These are phyloP conservation scores for Talaromyces sp. DNA, from an alignment of 2,329 filamentous ascomycete genomes.

Conservation along the genomic window DNA sequence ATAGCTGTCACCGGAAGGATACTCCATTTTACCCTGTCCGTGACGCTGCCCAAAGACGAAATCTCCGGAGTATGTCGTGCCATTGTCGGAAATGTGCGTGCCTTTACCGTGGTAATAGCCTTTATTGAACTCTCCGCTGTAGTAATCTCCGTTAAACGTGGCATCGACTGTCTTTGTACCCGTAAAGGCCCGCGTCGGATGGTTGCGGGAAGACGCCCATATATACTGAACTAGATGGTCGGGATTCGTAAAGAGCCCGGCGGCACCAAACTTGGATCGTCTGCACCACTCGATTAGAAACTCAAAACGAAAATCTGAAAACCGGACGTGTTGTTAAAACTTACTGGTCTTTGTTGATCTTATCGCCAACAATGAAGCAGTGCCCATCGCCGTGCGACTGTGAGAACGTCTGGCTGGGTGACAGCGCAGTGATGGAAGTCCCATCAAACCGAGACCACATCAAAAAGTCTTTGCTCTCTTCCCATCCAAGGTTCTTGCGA, in stretches of 20 bases:
- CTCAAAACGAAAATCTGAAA: background rate
- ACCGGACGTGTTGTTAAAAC: constrained; percentile 13
- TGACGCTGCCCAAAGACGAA: constrained; percentile 51
- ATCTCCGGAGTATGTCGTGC: constrained; percentile 52
- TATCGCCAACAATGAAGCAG: constrained; percentile 39
- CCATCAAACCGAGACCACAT: constrained; percentile 41
- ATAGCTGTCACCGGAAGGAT: constrained; percentile 49
- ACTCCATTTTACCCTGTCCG: constrained; percentile 54
- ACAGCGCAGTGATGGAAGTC: constrained; percentile 28
- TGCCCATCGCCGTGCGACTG: constrained; percentile 31
- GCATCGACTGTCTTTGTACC: constrained; percentile 47
- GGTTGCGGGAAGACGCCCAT: constrained; percentile 38
- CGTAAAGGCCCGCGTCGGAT: constrained; percentile 40
- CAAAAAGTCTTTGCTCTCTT: constrained; percentile 35
- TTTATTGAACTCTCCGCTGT: constrained; percentile 49
- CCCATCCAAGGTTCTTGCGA: constrained; percentile 33
- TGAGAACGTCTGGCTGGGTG: constrained; percentile 31
- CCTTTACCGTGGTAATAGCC: constrained; percentile 52
- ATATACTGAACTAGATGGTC: constrained; percentile 40
- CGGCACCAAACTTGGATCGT: constrained; percentile 27
- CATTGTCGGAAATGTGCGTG: constrained; percentile 48
- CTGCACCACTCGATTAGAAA: constrained; percentile 15
- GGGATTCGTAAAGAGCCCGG: constrained; percentile 32
- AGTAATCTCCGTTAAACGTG: constrained; percentile 53
- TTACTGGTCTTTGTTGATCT: constrained; percentile 32